Conservation (phyloP, 768 basidiomycete species). For the Pleurotus djamor region DNA sequence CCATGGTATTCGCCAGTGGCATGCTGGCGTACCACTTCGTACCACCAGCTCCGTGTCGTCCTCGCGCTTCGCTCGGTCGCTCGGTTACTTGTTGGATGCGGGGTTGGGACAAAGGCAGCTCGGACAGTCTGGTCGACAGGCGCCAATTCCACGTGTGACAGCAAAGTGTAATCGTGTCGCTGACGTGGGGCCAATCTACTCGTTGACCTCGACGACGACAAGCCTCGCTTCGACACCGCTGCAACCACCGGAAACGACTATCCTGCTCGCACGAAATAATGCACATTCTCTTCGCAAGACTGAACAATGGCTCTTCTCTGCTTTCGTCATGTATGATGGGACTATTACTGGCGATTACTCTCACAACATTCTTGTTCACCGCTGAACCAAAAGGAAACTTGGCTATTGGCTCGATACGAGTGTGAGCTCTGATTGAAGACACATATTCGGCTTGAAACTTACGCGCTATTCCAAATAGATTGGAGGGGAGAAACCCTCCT, state of each 20-base stretch:
- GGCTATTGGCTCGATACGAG: constrained; percentile 66
- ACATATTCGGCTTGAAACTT: not conserved
- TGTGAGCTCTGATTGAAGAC: constrained; percentile 39
- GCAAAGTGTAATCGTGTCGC: not conserved
- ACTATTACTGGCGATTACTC: constrained; percentile 65
- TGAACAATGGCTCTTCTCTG: constrained; percentile 73
- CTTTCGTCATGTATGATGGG: constrained; percentile 76
- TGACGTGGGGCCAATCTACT: not conserved
- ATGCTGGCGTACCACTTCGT: too few species aligned
- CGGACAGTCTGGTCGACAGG: too few species aligned
- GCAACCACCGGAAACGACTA: not conserved
- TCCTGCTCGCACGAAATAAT: constrained; percentile 29
- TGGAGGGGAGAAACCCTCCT: constrained; percentile 31
- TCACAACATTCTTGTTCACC: constrained; percentile 69
- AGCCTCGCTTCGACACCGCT: not conserved
- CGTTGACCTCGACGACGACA: not conserved
- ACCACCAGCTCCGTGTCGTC: too few species aligned
- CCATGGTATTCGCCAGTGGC: too few species aligned
- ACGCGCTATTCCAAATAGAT: not conserved
- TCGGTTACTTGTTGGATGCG: too few species aligned
- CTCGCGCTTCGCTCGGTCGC: too few species aligned
- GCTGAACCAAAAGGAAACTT: constrained; percentile 57
- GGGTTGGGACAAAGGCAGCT: too few species aligned
- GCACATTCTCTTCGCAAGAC: constrained; percentile 68
- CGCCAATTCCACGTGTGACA: too few species aligned